Percentiles rank a stretch among this genome's conserved stretches.
These are phyloP conservation scores for Cercophora scortea DNA, from an alignment of 495 filamentous ascomycete species.

Conservation along the genomic window DNA sequence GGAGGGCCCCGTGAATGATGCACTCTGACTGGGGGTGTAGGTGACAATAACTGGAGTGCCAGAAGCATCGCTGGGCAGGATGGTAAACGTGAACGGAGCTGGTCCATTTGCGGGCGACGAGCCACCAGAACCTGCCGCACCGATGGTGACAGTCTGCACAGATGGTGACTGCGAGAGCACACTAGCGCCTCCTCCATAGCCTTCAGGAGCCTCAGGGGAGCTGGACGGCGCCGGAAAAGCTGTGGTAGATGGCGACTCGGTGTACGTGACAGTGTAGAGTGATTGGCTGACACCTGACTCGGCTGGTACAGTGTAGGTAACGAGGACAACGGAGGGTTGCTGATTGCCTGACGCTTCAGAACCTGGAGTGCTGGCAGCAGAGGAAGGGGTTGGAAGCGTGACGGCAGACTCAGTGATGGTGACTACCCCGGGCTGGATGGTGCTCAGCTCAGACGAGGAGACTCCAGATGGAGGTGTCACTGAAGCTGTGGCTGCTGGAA, in stretches of 20 bases:
- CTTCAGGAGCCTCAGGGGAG: not conserved
- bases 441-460: not conserved
- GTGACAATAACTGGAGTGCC: slow-evolving; percentile 8
- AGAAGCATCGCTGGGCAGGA: slow-evolving; percentile 1
- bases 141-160: not conserved
- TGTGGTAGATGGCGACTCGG: not conserved
- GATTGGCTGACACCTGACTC: not conserved
- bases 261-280: slow-evolving; percentile 18
- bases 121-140: not conserved
- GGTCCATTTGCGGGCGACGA: not conserved
- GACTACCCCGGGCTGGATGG: not conserved
- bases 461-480: not conserved
- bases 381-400: not conserved
- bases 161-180: not conserved
- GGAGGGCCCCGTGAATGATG: not conserved
- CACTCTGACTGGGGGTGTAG: slow-evolving; percentile 2
- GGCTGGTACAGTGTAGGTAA: slow-evolving; percentile 16
- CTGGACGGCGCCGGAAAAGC: not conserved
- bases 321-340: slow-evolving; percentile 2
- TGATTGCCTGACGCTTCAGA: not conserved
- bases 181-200: not conserved
- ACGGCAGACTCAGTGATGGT: slow-evolving; percentile 3
- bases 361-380: not conserved
- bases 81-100: slow-evolving; percentile 3
- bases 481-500: slow-evolving; percentile 1